A percentile compares a stretch with the other conserved stretches of the same genome.
Conservation (phyloP, 129 eudicot species). For the Arctium lappa region DNA sequence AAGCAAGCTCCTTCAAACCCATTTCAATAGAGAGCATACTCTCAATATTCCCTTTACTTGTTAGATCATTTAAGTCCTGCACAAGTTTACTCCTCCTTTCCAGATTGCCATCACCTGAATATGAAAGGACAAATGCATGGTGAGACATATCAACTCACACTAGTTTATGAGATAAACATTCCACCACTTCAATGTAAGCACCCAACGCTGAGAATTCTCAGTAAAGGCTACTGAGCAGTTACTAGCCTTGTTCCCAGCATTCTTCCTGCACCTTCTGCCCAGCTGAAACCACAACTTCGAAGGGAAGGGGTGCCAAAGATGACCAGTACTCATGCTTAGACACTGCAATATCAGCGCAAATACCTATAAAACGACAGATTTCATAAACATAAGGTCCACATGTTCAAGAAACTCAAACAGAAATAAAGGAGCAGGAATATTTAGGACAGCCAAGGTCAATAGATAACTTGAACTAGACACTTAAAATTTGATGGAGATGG, state of each 20-base stretch:
- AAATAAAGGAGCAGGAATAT: background rate
- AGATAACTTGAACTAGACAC: background rate
- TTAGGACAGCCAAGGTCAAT: background rate
- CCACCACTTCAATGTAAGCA: background rate
- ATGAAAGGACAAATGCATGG: background rate
- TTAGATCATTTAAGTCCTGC: slow-evolving; percentile 82
- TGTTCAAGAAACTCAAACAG: background rate
- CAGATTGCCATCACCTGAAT: slow-evolving; percentile 57
- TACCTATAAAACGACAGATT: slow-evolving; percentile 46
- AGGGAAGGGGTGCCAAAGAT: slow-evolving; percentile 96
- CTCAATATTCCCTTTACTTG: slow-evolving; percentile 91
- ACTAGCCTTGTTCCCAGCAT: slow-evolving; percentile 74
- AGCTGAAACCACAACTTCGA: slow-evolving; percentile 91
- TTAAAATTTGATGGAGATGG: background rate
- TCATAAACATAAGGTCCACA: background rate
- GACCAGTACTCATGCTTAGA: slow-evolving; percentile 95
- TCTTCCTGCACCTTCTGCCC: slow-evolving; percentile 96
- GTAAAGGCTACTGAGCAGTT: slow-evolving; percentile 18
- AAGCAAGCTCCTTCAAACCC: slow-evolving; percentile 96
- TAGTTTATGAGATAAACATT: background rate
- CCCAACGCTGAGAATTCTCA: background rate
- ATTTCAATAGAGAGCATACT: slow-evolving; percentile 96
- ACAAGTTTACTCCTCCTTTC: slow-evolving; percentile 57
- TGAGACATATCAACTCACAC: background rate
- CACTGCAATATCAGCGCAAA: slow-evolving; percentile 83